These are phyloP conservation scores for Globisporangium parvum DNA, from an alignment of 352 stramenopile genomes.

Conservation along the genomic window DNA sequence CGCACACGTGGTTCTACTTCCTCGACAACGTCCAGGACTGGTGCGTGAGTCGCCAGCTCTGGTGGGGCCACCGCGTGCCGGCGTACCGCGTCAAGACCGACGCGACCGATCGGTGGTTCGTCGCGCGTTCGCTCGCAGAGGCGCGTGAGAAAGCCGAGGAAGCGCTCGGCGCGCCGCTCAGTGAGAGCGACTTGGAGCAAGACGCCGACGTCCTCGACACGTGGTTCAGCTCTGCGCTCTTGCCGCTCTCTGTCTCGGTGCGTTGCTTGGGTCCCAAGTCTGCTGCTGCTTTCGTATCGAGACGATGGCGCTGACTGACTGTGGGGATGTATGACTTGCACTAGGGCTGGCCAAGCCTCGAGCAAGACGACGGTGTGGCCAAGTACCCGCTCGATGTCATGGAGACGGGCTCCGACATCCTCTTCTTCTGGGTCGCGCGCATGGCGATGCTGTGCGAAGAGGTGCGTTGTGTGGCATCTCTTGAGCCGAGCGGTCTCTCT, in stretches of 20 bases:
- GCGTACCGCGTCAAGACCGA: slow-evolving; percentile 88
- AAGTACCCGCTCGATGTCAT: slow-evolving; percentile 71
- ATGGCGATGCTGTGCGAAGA: slow-evolving; percentile 99
- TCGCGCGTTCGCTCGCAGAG: slow-evolving; percentile 89
- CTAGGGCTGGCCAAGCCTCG: slow-evolving; percentile 92
- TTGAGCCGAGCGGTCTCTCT: background rate
- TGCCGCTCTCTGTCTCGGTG: slow-evolving; percentile 87
- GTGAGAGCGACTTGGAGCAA: slow-evolving; percentile 89
- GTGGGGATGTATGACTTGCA: slow-evolving; percentile 32
- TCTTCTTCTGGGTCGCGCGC: slow-evolving; percentile 99
- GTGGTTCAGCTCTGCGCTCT: slow-evolving; percentile 98
- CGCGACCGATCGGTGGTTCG: slow-evolving; percentile 89
- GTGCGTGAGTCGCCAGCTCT: slow-evolving; percentile 98
- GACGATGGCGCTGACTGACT: background rate
- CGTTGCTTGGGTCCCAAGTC: background rate
- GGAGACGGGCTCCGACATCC: slow-evolving; percentile 96
- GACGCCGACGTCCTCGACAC: slow-evolving; percentile 99
- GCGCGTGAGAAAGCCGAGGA: slow-evolving; percentile 86
- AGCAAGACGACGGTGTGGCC: slow-evolving; percentile 26
- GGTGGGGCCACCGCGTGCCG: slow-evolving; percentile 99
- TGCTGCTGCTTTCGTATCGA: slow-evolving; percentile 4
- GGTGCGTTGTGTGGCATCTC: slow-evolving; percentile 30
- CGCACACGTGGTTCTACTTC: slow-evolving; percentile 96
- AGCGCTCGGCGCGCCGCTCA: slow-evolving; percentile 61
- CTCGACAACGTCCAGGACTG: slow-evolving; percentile 99